Percentiles rank a stretch among this genome's conserved stretches.
These are phyloP conservation scores for Penicillium janthinellum DNA, from an alignment of 2,329 filamentous ascomycete species.

Conservation along the genomic window DNA sequence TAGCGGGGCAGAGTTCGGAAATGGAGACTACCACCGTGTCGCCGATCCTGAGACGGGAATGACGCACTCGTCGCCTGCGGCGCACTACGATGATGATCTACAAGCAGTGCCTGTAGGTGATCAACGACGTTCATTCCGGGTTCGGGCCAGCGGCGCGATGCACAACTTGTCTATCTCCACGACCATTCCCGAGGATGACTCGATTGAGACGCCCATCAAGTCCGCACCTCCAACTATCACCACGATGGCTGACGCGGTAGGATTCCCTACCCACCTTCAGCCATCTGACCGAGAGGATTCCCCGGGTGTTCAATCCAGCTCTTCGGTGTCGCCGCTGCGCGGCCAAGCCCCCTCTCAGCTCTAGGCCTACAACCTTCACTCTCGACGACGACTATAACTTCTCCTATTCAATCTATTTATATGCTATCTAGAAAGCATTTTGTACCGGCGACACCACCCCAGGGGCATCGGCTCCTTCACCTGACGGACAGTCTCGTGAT, in stretches of 20 bases:
- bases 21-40: conserved; percentile 32
- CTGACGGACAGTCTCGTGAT: not conserved
- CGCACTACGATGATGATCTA: conserved; percentile 27
- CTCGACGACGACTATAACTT: conserved; percentile 1
- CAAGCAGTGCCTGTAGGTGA: conserved; percentile 30
- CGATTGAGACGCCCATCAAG: conserved; percentile 28
- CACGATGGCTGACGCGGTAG: conserved; percentile 28
- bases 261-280: conserved; percentile 21
- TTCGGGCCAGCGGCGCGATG: conserved; percentile 36
- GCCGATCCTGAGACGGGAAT: conserved; percentile 27
- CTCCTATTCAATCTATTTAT: conserved; percentile 19
- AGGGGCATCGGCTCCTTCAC: not conserved
- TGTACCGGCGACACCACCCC: conserved; percentile 6
- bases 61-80: conserved; percentile 19
- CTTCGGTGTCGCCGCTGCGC: conserved; percentile 21
- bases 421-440: conserved; percentile 15
- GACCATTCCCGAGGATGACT: conserved; percentile 34
- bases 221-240: conserved; percentile 36
- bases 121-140: conserved; percentile 35
- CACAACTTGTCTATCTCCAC: conserved; percentile 35
- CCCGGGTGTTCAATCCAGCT: conserved; percentile 31
- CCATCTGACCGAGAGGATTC: conserved; percentile 24
- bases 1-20: conserved; percentile 25
- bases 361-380: conserved; percentile 18
- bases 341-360: conserved; percentile 13